Conservation (phyloP, 2,329 filamentous ascomycete species). For the Boeremia lycopersici region DNA sequence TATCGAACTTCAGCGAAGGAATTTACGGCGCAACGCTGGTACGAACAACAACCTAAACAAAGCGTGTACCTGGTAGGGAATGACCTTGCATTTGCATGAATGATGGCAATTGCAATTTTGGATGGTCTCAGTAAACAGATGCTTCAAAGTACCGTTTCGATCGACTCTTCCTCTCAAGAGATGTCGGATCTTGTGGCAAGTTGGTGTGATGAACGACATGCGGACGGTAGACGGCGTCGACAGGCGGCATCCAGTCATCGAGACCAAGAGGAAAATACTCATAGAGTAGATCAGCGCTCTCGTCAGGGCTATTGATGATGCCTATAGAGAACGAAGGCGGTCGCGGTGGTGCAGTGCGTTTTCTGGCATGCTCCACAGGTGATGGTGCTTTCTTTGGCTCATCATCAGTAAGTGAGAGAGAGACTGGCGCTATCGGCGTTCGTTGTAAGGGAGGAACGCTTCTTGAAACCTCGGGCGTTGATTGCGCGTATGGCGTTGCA, state of each 20-base stretch:
- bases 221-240: conserved; percentile 87
- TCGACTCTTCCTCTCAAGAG: conserved; percentile 49
- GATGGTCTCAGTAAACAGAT: conserved; percentile 11
- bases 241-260: conserved; percentile 91
- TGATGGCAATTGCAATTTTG: background rate
- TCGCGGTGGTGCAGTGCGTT: conserved; percentile 47
- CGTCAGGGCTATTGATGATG: conserved; percentile 67
- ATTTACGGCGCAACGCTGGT: background rate
- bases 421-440: conserved; percentile 57
- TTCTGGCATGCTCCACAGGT: conserved; percentile 40
- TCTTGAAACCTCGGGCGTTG: conserved; percentile 59
- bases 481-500: conserved; percentile 55
- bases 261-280: conserved; percentile 93
- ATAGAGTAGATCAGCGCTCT: conserved; percentile 83
- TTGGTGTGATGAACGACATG: conserved; percentile 91
- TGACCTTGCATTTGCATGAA: background rate
- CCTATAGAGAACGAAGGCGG: conserved; percentile 55
- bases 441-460: conserved; percentile 45
- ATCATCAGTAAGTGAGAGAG: conserved; percentile 62
- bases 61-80: background rate
- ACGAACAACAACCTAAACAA: background rate
- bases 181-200: conserved; percentile 54
- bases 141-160: conserved; percentile 59
- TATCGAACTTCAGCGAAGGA: background rate
- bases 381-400: conserved; percentile 53